Percentiles rank a stretch among this genome's conserved stretches.
Evolutionary conservation across 192 early-diverging fungal genomes (phyloP).

Genomic region (Gaertneriomyces sp.): DNA sequence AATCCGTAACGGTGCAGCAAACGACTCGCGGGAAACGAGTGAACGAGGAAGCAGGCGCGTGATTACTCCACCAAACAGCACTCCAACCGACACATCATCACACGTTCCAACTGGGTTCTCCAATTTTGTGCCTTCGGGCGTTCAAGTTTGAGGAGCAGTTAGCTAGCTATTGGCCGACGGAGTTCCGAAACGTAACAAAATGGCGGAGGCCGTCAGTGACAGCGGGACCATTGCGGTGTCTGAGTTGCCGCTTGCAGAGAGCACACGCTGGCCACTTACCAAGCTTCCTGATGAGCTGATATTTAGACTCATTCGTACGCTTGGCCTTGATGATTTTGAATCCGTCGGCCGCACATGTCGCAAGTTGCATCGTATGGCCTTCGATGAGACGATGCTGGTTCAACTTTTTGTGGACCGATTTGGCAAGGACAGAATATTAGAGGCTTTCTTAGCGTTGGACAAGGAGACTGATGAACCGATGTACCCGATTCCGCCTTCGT

Average conservation of each 20-base stretch:
- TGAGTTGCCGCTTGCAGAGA: background rate
- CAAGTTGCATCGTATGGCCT: background rate
- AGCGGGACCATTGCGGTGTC: background rate
- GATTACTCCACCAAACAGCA: no score
- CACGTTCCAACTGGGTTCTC: no score
- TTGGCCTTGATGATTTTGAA: background rate
- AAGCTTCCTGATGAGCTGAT: background rate
- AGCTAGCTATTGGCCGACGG: no score
- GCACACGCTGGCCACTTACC: background rate
- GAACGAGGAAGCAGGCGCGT: no score
- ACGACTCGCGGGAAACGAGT: no score
- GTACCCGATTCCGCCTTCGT: background rate
- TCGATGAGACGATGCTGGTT: slow-evolving; percentile 3
- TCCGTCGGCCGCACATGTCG: background rate
- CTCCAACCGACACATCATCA: no score
- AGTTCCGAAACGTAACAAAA: background rate
- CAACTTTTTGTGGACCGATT: background rate
- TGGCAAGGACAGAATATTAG: background rate
- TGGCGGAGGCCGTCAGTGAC: background rate
- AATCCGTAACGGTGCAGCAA: no score
- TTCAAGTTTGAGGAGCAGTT: no score
- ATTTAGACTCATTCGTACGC: background rate
- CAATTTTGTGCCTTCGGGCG: no score
- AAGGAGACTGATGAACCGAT: background rate
- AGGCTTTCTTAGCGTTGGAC: background rate